Percentiles rank a stretch among this genome's conserved stretches.
Conservation (phyloP, 257 asterid genomes). For the Capsicum baccatum region DNA sequence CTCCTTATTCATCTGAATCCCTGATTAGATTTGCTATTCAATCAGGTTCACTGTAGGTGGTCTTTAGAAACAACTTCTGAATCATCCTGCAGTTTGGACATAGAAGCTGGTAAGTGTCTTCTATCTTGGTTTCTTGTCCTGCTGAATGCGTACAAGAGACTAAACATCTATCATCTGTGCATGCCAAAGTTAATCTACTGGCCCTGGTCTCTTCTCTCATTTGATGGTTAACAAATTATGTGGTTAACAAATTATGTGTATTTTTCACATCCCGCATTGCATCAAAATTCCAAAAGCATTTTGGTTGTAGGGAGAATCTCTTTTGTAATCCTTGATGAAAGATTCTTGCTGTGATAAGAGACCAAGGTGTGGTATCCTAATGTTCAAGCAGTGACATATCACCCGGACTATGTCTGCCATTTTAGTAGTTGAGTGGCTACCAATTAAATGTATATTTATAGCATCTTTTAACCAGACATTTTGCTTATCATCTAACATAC, state of each 20-base stretch:
- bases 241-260: neutral
- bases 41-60: slow-evolving; percentile 89
- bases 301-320: neutral
- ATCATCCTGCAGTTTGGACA: slow-evolving; percentile 68
- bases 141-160: neutral
- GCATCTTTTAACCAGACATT: neutral
- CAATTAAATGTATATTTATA: neutral
- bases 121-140: neutral
- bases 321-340: slow-evolving; percentile 4
- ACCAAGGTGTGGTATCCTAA: neutral
- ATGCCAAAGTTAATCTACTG: neutral
- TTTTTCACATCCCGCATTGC: neutral
- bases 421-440: neutral
- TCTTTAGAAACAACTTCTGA: slow-evolving; percentile 60
- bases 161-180: neutral
- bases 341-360: slow-evolving; percentile 21
- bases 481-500: neutral
- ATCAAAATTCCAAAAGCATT: neutral
- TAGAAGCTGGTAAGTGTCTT: slow-evolving; percentile 70
- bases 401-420: neutral
- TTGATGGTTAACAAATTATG: neutral
- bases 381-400: neutral
- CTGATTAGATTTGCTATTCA: slow-evolving; percentile 33
- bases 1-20: neutral
- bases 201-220: neutral